phyloP scores from a whole-genome alignment of 1,284 basidiomycete species.

The Porodaedalea pini region DNA sequence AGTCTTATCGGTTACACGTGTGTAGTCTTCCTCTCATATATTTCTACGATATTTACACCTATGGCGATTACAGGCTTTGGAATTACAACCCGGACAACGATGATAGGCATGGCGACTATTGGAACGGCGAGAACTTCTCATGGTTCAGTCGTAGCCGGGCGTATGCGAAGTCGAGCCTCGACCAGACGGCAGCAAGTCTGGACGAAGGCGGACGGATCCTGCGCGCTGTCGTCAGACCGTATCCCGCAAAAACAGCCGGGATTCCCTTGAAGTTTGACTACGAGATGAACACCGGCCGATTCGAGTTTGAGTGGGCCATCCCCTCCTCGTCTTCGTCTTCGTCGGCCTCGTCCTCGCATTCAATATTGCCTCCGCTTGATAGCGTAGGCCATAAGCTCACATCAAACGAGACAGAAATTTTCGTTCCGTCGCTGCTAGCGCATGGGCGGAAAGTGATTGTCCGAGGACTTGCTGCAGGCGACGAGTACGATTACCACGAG shows the following conservation, averaged over 20 bases:
- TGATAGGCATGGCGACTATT: conserved; percentile 78
- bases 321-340: conserved; percentile 24
- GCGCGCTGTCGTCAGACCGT: conserved; percentile 73
- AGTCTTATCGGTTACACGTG: conserved; percentile 80
- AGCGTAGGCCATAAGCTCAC: conserved; percentile 29
- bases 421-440: conserved; percentile 61
- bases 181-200: conserved; percentile 58
- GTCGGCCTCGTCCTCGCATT: conserved; percentile 12
- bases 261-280: conserved; percentile 65
- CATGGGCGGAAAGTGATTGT: conserved; percentile 57
- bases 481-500: conserved; percentile 53
- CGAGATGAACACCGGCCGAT: conserved; percentile 64
- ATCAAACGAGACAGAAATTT: conserved; percentile 74
- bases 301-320: conserved; percentile 60
- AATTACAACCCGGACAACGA: conserved; percentile 91
- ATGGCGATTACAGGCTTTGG: conserved; percentile 64
- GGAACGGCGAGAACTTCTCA: conserved; percentile 96
- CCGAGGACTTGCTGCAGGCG: conserved; percentile 45
- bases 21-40: conserved; percentile 30
- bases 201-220: conserved; percentile 83
- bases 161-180: conserved; percentile 31
- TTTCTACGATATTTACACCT: background rate
- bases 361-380: conserved; percentile 10
- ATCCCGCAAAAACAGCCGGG: conserved; percentile 75
- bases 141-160: conserved; percentile 77